Conservation (phyloP, 2,329 filamentous ascomycete species). For the Cadophora sp. region DNA sequence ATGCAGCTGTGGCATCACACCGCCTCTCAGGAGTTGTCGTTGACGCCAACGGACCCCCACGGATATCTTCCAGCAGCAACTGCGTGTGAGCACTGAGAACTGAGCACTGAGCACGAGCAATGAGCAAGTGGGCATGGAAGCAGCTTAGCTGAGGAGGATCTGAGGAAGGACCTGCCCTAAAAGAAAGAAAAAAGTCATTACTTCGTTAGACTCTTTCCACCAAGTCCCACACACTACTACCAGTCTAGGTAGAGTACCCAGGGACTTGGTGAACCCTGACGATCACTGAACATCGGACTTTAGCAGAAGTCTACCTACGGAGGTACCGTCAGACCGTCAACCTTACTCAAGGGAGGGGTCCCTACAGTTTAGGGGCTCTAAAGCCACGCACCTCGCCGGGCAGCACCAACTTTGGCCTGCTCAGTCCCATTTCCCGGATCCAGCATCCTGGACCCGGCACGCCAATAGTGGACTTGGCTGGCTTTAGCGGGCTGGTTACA, state of each 20-base stretch:
- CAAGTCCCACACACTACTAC: conserved; percentile 7
- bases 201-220: not conserved
- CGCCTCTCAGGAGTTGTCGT: conserved; percentile 27
- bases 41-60: conserved; percentile 25
- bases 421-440: conserved; percentile 25
- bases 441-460: conserved; percentile 37
- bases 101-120: too few relatives aligned
- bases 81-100: too few relatives aligned
- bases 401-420: conserved; percentile 2
- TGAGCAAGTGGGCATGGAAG: too few relatives aligned
- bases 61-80: conserved; percentile 5
- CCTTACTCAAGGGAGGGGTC: not conserved
- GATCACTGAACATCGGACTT: conserved; percentile 8
- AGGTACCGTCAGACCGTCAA: too few relatives aligned
- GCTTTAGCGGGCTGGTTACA: conserved; percentile 16
- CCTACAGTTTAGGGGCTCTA: not conserved
- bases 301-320: not conserved
- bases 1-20: conserved; percentile 26
- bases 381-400: not conserved
- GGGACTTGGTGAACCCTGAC: conserved; percentile 11
- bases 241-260: too few relatives aligned
- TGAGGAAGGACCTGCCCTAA: conserved; percentile 7
- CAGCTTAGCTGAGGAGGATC: too few relatives aligned
- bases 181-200: not conserved
- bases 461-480: conserved; percentile 29